A percentile compares a stretch with the other conserved stretches of the same genome.
Evolutionary conservation across 192 early-diverging fungal genomes (phyloP).

Genomic region (Backusella tarrabulga): DNA sequence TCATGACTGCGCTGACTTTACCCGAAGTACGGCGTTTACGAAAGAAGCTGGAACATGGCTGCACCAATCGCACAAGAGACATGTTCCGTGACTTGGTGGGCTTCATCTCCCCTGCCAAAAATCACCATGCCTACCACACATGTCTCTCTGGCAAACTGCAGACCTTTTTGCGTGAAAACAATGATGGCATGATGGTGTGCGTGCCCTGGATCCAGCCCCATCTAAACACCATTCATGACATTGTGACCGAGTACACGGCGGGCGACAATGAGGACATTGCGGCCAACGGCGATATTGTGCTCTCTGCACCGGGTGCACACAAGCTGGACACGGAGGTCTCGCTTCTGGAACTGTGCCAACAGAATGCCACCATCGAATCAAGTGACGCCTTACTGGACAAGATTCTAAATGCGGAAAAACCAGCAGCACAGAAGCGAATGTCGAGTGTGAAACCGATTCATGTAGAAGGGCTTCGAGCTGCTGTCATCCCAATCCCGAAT

Average conservation of each 20-base stretch:
- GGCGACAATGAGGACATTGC: slow-evolving; percentile 29
- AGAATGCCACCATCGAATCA: slow-evolving; percentile 9
- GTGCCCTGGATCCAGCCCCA: slow-evolving; percentile 54
- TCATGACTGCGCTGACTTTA: slow-evolving; percentile 47
- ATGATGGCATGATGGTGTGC: slow-evolving; percentile 30
- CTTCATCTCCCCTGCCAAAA: slow-evolving; percentile 33
- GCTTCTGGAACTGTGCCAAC: slow-evolving; percentile 42
- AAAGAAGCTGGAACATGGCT: slow-evolving; percentile 35
- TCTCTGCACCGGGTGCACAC: slow-evolving; percentile 45
- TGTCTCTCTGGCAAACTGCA: slow-evolving; percentile 19
- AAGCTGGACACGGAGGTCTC: slow-evolving; percentile 39
- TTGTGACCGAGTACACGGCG: slow-evolving; percentile 38
- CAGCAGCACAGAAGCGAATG: background rate
- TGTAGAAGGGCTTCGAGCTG: slow-evolving; percentile 6
- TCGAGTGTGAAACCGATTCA: slow-evolving; percentile 2
- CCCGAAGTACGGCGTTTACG: slow-evolving; percentile 54
- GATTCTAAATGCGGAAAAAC: background rate
- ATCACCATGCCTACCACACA: slow-evolving; percentile 38
- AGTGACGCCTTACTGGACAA: slow-evolving; percentile 5
- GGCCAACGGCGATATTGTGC: slow-evolving; percentile 15
- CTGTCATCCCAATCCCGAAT: slow-evolving; percentile 10
- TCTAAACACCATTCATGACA: slow-evolving; percentile 41
- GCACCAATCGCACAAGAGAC: slow-evolving; percentile 40
- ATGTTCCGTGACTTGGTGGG: slow-evolving; percentile 31
- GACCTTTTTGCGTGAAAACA: background rate